phyloP scores from a whole-genome alignment of 768 basidiomycete species.

The Pleurotus cornucopiae region DNA sequence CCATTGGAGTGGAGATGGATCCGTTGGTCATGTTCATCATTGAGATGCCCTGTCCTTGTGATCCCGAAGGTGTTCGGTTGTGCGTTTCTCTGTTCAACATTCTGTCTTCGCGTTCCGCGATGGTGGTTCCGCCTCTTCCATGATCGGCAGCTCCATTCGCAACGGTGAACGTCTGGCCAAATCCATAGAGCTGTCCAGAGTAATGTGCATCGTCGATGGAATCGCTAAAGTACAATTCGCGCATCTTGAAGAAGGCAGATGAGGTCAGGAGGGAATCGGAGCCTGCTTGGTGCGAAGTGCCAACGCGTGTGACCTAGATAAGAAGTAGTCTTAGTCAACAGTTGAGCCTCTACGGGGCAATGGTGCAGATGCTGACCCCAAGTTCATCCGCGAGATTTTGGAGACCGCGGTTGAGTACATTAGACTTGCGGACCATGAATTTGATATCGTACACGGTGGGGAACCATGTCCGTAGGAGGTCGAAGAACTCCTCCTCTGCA shows the following conservation, averaged over 20 bases:
- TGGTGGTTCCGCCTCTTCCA: conserved; percentile 70
- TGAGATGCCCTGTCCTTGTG: conserved; percentile 27
- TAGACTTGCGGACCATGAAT: conserved; percentile 87
- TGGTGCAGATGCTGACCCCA: conserved; percentile 54
- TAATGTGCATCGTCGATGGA: conserved; percentile 81
- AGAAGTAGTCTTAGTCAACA: not conserved
- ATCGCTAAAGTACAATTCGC: conserved; percentile 87
- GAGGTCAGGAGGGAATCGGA: conserved; percentile 95
- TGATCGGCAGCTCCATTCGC: conserved; percentile 65
- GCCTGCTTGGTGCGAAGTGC: conserved; percentile 80
- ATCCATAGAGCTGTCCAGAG: conserved; percentile 79
- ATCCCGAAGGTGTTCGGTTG: conserved; percentile 53
- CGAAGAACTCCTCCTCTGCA: conserved; percentile 87
- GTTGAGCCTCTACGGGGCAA: not conserved
- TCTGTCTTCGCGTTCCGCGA: conserved; percentile 77
- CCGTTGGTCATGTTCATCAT: conserved; percentile 36
- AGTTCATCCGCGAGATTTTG: conserved; percentile 97
- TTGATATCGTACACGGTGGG: conserved; percentile 98
- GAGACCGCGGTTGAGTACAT: conserved; percentile 81
- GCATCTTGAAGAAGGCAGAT: conserved; percentile 94
- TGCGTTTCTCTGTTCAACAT: conserved; percentile 45
- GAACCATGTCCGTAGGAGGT: conserved; percentile 86
- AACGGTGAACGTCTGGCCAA: conserved; percentile 72
- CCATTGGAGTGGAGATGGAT: conserved; percentile 39
- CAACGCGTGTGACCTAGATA: conserved; percentile 78